These are phyloP conservation scores for Hanseniaspora lindneri DNA, from an alignment of 805 yeast genomes.

Conservation along the genomic window DNA sequence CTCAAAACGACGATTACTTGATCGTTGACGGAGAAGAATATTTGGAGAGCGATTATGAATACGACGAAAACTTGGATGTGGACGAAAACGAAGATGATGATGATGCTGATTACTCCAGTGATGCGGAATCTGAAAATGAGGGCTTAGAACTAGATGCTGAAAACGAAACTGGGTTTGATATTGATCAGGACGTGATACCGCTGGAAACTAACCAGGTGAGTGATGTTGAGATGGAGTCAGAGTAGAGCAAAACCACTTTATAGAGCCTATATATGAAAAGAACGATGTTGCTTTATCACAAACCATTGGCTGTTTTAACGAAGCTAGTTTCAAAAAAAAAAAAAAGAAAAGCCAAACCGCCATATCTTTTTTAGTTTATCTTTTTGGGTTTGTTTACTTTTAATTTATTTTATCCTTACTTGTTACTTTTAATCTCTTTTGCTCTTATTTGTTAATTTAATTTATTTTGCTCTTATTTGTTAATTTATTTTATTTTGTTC, in stretches of 20 bases:
- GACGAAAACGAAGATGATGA: constrained; percentile 44
- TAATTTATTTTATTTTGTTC: too few relatives aligned
- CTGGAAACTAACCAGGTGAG: constrained; percentile 13
- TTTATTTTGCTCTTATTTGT: too few relatives aligned
- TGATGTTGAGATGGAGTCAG: constrained; percentile 11
- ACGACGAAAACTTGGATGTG: constrained; percentile 52
- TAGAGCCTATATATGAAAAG: too few relatives aligned
- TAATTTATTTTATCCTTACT: too few relatives aligned
- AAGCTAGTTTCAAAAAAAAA: background rate
- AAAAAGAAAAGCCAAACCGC: too few relatives aligned
- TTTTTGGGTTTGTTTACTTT: too few relatives aligned
- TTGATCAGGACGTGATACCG: constrained; percentile 19
- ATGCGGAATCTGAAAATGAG: constrained; percentile 25
- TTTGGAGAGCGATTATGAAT: constrained; percentile 29
- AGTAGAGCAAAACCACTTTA: too few relatives aligned
- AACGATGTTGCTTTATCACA: too few relatives aligned
- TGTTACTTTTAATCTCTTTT: too few relatives aligned
- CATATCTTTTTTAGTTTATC: too few relatives aligned
- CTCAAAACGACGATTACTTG: constrained; percentile 37
- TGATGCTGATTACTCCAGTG: constrained; percentile 34
- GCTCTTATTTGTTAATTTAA: too few relatives aligned
- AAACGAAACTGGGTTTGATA: constrained; percentile 33
- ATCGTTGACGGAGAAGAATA: constrained; percentile 29
- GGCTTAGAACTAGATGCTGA: constrained; percentile 24
- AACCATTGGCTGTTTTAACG: background rate